Base-by-base conservation (phyloP, 495 filamentous ascomycete genomes). In the Aspergillus conjunctus region DNA sequence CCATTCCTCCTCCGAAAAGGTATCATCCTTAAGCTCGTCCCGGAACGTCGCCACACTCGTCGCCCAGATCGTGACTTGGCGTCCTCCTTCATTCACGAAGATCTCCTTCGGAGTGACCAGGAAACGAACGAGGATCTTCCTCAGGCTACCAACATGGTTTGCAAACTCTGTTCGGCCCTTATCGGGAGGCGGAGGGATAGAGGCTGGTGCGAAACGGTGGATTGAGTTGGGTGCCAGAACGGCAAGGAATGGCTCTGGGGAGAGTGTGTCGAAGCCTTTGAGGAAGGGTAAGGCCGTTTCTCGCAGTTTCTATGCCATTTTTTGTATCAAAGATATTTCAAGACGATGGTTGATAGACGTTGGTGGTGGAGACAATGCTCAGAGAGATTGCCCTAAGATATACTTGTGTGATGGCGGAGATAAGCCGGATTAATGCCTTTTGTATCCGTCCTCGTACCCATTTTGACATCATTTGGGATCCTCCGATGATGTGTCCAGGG, bases 51-150 rank as follows among this genome's bases (percentile, higher is more conserved):
- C 44, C 50, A 39, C 12, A 51, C 64, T 63, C 5, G 64, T 69
- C 30, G 69, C 68, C 66, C 60, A 72, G 51, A 74, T 64, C 22
- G 62, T 64, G 20, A 74, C 69, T 41, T 66, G 59, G 37, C 56
- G 60, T 11, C 54, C 32, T 12, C 39, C 54, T 11, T 65, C 57
- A 33, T 64, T 66, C 39, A 67, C 71, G 26, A 68, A 61, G 20
- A 66, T 59, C 43, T 74, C 68, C 39, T 69, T 68, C 12, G 66
- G 60, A 6, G 26, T 58, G 11, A 74, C 62, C 0, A 59, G 61
- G 48, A 74, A 71, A 4, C 53, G 34, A 2, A 21, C 44, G 22
- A 56, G 21, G 3, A 56, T 53, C 30, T 31, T 37, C 21, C 15
- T n/a, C 6, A 53, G 51, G 30, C 2, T 3, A 1, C 26, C 21